Conservation (phyloP, 495 filamentous ascomycete species). For the Penicillium goetzii region DNA sequence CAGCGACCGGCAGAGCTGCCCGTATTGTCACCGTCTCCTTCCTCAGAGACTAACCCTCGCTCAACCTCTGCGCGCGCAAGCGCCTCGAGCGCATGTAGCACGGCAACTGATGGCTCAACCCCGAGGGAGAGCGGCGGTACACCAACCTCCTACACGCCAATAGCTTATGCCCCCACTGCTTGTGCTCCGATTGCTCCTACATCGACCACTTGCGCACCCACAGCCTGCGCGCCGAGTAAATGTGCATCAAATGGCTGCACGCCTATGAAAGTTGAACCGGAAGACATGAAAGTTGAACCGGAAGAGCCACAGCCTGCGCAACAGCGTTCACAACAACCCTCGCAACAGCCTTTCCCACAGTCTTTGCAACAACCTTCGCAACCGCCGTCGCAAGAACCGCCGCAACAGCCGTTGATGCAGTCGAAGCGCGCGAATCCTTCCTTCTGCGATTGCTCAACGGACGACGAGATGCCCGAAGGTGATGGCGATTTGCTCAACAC, state of each 20-base stretch:
- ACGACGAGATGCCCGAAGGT: not conserved
- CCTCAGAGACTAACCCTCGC: not conserved
- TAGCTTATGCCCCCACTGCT: not conserved
- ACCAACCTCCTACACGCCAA: not conserved
- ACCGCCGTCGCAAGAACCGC: not conserved
- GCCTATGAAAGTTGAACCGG: not conserved
- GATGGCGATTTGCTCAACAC: conserved; percentile 42
- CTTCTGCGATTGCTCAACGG: conserved; percentile 37
- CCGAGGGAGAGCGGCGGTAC: not conserved
- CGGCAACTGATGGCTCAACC: not conserved
- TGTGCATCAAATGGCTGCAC: not conserved
- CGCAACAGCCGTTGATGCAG: not conserved
- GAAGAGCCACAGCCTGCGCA: conserved; percentile 2
- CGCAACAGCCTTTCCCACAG: not conserved
- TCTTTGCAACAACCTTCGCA: not conserved
- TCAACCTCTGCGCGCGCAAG: not conserved
- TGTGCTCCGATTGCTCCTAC: not conserved
- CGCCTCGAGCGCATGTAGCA: not conserved
- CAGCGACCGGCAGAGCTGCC: conserved; percentile 14
- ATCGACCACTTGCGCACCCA: not conserved
- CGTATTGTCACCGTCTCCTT: not conserved
- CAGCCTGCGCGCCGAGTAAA: not conserved
- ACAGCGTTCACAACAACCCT: not conserved
- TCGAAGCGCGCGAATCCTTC: conserved; percentile 17
- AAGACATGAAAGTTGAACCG: not conserved